A percentile compares a stretch with the other conserved stretches of the same genome.
Conservation (phyloP, 768 basidiomycete species). For the Tylopilus subfusipes region DNA sequence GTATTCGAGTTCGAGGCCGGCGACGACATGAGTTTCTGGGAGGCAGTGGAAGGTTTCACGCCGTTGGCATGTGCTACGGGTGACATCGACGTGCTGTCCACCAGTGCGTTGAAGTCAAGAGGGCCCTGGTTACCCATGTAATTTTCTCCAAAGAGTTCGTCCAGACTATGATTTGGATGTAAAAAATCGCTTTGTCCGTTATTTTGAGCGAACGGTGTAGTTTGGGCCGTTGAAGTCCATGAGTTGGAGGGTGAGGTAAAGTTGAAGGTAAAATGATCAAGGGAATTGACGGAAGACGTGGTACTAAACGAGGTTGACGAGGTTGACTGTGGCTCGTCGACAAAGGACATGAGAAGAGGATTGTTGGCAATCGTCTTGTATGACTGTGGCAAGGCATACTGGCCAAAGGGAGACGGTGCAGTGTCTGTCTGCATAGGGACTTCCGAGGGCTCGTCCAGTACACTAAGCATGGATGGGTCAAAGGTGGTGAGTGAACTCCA, state of each 20-base stretch:
- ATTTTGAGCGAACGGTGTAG: slow-evolving; percentile 19
- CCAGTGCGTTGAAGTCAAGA: slow-evolving; percentile 33
- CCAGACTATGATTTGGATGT: slow-evolving; percentile 30
- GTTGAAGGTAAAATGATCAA: slow-evolving; percentile 45
- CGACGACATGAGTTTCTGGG: slow-evolving; percentile 19
- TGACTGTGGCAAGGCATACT: slow-evolving; percentile 41
- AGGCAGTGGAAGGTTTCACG: slow-evolving; percentile 8
- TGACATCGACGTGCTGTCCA: slow-evolving; percentile 30
- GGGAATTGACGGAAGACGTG: slow-evolving; percentile 17
- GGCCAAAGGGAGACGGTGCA: slow-evolving; percentile 44
- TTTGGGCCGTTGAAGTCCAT: slow-evolving; percentile 20
- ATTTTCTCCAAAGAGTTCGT: slow-evolving; percentile 45
- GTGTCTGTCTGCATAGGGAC: slow-evolving; percentile 59
- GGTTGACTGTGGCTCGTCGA: slow-evolving; percentile 44
- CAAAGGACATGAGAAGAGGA: slow-evolving; percentile 82
- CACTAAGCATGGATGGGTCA: slow-evolving; percentile 62
- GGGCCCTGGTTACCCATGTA: slow-evolving; percentile 31
- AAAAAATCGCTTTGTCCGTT: slow-evolving; percentile 23
- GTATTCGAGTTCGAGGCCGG: slow-evolving; percentile 17
- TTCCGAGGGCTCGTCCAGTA: slow-evolving; percentile 61
- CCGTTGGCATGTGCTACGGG: slow-evolving; percentile 49
- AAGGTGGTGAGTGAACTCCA: slow-evolving; percentile 68
- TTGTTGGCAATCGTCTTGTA: slow-evolving; percentile 83
- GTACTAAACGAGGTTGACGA: slow-evolving; percentile 14
- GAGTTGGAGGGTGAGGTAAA: slow-evolving; percentile 36